phyloP scores from a whole-genome alignment of 2,329 filamentous ascomycete species.

The Cercospora janseana region DNA sequence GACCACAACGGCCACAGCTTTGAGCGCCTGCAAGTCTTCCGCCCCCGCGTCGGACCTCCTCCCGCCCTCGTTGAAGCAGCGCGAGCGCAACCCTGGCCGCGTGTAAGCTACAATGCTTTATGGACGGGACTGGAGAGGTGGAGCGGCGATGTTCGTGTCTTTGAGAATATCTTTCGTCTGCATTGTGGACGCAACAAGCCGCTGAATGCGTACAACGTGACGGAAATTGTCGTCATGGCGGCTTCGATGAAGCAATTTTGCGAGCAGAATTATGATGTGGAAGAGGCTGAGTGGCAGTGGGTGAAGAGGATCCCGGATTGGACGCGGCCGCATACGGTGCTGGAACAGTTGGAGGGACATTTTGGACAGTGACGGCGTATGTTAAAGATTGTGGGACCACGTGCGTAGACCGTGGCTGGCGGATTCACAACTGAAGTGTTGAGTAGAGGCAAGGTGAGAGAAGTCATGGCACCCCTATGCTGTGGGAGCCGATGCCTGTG shows the following conservation, averaged over 20 bases:
- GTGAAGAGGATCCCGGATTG: slow-evolving; percentile 7
- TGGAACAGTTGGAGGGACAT: slow-evolving; percentile 8
- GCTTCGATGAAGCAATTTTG: slow-evolving; percentile 26
- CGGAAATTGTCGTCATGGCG: slow-evolving; percentile 36
- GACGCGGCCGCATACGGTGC: slow-evolving; percentile 4
- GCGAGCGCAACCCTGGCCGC: slow-evolving; percentile 33
- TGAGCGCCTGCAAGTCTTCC: slow-evolving; percentile 41
- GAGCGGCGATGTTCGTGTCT: slow-evolving; percentile 29
- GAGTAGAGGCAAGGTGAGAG: neutral
- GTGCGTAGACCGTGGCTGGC: too few species aligned
- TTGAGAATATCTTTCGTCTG: slow-evolving; percentile 29
- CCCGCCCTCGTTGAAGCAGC: slow-evolving; percentile 24
- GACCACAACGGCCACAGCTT: slow-evolving; percentile 44
- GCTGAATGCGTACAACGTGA: slow-evolving; percentile 33
- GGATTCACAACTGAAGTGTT: neutral
- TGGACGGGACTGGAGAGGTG: slow-evolving; percentile 26
- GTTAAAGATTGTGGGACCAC: too few species aligned
- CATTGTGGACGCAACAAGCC: slow-evolving; percentile 26
- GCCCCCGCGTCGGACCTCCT: slow-evolving; percentile 32
- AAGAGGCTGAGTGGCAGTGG: neutral
- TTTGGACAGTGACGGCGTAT: too few species aligned
- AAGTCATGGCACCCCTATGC: too few species aligned
- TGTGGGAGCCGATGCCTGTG: too few species aligned
- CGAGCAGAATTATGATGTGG: neutral
- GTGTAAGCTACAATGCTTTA: slow-evolving; percentile 37